Percentiles rank a stretch among this genome's conserved stretches.
These are phyloP conservation scores for Ramaria rubella DNA, from an alignment of 768 basidiomycete genomes.

Conservation along the genomic window DNA sequence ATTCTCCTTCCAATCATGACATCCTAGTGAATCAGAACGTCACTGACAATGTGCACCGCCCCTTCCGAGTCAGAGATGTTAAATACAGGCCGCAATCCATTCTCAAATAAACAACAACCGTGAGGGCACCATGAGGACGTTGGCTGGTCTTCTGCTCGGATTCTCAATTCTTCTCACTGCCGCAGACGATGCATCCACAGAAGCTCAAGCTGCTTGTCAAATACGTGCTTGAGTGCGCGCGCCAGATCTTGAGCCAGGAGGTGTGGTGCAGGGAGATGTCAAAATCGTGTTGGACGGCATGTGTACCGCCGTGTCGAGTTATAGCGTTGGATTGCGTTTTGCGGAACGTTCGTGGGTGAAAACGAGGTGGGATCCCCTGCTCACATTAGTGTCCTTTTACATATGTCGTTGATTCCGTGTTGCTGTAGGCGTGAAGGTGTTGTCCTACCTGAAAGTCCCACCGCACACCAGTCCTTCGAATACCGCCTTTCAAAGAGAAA, in stretches of 20 bases:
- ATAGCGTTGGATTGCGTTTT: neutral
- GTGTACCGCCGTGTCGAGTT: neutral
- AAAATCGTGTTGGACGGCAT: neutral
- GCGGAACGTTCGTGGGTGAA: neutral
- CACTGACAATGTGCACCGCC: no score
- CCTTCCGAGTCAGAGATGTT: no score
- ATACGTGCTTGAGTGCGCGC: neutral
- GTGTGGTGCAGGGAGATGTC: conserved; percentile 3
- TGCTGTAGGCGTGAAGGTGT: neutral
- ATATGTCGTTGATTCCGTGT: neutral
- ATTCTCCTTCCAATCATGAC: no score
- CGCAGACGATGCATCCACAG: no score
- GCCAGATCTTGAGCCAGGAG: conserved; percentile 2
- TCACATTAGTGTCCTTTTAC: no score
- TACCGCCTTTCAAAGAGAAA: neutral
- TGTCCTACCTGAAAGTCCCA: neutral
- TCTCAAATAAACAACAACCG: no score
- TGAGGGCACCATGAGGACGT: no score
- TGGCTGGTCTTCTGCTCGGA: no score
- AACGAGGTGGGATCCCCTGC: neutral
- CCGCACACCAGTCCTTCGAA: neutral
- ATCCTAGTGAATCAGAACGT: no score
- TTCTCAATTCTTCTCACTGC: no score
- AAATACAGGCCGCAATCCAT: no score
- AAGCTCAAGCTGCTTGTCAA: neutral